Conservation (phyloP, 768 basidiomycete species). For the Mycena indigotica region DNA sequence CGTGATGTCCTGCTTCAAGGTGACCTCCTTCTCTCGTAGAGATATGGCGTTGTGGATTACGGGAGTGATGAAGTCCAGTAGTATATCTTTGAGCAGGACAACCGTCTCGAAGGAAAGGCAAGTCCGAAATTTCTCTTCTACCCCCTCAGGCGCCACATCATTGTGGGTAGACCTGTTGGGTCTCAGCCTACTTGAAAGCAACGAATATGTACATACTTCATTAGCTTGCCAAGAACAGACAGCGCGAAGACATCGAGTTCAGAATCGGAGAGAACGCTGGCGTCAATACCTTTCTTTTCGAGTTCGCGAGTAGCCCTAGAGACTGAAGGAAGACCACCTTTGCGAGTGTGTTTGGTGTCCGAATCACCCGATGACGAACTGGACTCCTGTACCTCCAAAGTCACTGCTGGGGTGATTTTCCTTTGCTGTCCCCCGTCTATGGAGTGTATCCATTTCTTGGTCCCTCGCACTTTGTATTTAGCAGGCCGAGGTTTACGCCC, state of each 20-base stretch:
- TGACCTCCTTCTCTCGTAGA: conserved; percentile 59
- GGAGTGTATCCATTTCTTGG: conserved; percentile 4
- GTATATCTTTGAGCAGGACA: conserved; percentile 43
- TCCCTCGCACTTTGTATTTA: conserved; percentile 8
- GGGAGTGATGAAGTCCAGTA: conserved; percentile 54
- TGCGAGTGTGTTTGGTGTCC: conserved; percentile 21
- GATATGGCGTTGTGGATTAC: conserved; percentile 54
- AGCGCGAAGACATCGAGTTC: conserved; percentile 45
- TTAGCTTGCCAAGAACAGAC: conserved; percentile 46
- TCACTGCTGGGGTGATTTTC: neutral
- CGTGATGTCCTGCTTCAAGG: conserved; percentile 59
- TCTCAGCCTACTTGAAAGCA: conserved; percentile 14
- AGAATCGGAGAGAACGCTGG: conserved; percentile 37
- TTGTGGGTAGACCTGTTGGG: conserved; percentile 10
- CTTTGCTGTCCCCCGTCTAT: neutral
- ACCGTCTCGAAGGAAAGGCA: conserved; percentile 55
- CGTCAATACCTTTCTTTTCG: conserved; percentile 47
- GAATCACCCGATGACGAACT: neutral
- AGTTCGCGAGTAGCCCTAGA: conserved; percentile 49
- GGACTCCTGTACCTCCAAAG: neutral
- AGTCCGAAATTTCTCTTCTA: conserved; percentile 28
- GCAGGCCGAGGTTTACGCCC: conserved; percentile 4
- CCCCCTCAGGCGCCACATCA: conserved; percentile 31
- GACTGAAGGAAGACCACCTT: conserved; percentile 45
- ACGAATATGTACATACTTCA: conserved; percentile 36